Evolutionary conservation across 805 yeast species (phyloP).

Genomic region (Wickerhamomyces sydowiorum): DNA sequence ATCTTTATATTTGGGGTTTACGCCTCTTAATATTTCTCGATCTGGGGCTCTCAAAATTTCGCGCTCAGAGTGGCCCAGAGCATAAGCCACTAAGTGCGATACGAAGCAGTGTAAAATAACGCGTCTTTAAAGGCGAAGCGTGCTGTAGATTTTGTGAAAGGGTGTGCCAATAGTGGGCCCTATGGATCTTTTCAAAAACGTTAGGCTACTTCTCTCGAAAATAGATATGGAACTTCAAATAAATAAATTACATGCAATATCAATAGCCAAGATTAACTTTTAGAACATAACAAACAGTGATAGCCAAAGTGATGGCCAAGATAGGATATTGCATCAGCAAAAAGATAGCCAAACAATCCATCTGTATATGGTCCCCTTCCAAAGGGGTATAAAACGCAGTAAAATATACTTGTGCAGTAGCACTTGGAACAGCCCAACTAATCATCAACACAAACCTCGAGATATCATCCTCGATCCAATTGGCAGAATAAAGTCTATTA

Average conservation of each 20-base stretch:
- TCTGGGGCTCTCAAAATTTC: too few species aligned
- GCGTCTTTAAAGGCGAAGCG: too few species aligned
- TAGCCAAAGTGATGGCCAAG: constrained; percentile 65
- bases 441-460: constrained; percentile 70
- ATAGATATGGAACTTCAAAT: too few species aligned
- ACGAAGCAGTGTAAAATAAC: too few species aligned
- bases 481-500: constrained; percentile 52
- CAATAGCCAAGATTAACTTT: constrained; percentile 9
- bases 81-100: too few species aligned
- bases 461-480: constrained; percentile 57
- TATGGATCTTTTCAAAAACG: background rate
- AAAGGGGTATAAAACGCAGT: constrained; percentile 85
- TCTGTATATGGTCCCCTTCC: constrained; percentile 42
- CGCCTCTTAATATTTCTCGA: too few species aligned
- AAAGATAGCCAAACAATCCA: constrained; percentile 80
- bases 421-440: constrained; percentile 78
- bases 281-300: constrained; percentile 32
- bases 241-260: background rate
- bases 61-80: too few species aligned
- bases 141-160: too few species aligned
- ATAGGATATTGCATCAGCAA: constrained; percentile 70
- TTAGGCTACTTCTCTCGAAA: too few species aligned
- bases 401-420: constrained; percentile 81
- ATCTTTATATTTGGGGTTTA: too few species aligned
- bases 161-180: too few species aligned